A percentile compares a stretch with the other conserved stretches of the same genome.
phyloP scores from a whole-genome alignment of 1,284 basidiomycete genomes.

The Rhodotorula sp. region DNA sequence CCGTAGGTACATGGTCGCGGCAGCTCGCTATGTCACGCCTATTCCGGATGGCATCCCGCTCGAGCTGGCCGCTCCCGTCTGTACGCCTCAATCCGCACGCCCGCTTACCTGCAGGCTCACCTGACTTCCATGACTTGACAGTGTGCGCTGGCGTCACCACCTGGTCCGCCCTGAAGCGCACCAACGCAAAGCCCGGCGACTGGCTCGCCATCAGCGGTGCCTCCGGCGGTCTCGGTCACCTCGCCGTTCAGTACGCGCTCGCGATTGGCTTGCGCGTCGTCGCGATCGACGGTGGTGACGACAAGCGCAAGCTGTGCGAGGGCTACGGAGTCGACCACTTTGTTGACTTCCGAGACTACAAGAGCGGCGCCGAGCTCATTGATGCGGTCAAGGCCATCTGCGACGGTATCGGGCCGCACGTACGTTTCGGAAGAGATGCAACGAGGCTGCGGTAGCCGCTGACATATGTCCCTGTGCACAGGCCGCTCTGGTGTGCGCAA shows the following conservation, averaged over 20 bases:
- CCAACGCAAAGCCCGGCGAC: conserved; percentile 7
- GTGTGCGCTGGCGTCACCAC: conserved; percentile 39
- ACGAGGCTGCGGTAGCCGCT: neutral
- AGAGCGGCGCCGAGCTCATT: conserved; percentile 5
- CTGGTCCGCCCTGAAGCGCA: conserved; percentile 32
- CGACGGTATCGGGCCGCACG: conserved; percentile 31
- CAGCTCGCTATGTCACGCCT: conserved; percentile 58
- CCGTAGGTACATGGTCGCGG: conserved; percentile 60
- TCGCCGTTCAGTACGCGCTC: conserved; percentile 53
- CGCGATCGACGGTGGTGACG: conserved; percentile 40
- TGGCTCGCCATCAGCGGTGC: conserved; percentile 36
- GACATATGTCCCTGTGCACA: neutral
- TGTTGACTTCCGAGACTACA: conserved; percentile 37
- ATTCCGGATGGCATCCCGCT: conserved; percentile 36
- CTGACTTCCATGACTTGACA: neutral
- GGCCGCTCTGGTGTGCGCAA: conserved; percentile 67
- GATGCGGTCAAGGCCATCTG: conserved; percentile 28
- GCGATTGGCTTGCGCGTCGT: conserved; percentile 33
- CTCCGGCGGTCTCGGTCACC: conserved; percentile 35
- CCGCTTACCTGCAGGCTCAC: too few species aligned
- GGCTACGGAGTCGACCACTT: conserved; percentile 36
- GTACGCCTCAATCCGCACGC: neutral
- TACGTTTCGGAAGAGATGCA: neutral
- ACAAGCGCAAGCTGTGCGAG: conserved; percentile 35
- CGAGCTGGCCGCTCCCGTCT: conserved; percentile 24